Base-by-base conservation (phyloP, 1,284 basidiomycete species). In the Inonotus hispidus region DNA sequence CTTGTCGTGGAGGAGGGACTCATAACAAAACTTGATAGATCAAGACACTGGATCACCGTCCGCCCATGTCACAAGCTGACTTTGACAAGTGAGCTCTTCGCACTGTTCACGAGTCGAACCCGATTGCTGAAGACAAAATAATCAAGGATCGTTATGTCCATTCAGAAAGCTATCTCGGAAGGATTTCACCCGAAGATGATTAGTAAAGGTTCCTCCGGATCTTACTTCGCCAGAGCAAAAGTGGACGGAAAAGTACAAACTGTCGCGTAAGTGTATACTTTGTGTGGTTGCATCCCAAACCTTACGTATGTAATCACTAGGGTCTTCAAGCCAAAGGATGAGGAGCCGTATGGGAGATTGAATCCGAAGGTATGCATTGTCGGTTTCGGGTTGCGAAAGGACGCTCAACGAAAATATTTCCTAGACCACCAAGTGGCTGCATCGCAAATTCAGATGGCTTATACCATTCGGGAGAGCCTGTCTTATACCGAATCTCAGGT, bases 111-210 rank as follows among this genome's bases (percentile, higher is more conserved):
- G 39, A 10, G 13, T 52, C n/a, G 29, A 38, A 11, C 29, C 46
- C 58, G 35, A 39, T 59, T 47, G 32, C 46, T 6, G 25, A 50
- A 58, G 67, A 61, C 63, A 59, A 66, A 58, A 52, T 41, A 58
- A 29, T 65, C 32, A 70, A 91, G 88, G 54, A 69, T 90, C 13
- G 82, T 84, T 11, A 76, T 84, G 66, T 81, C 83, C 45, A 85
- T 93, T 32, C 84, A 81, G 67, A 76, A 73, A 59, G 88, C 90
- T 11, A 91, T 95, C 67, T 65, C 74, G 3, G 85, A 87, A 38
- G 90, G 89, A 14, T 80, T 92, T 52, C 91, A 95, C 67, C 93
- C 93, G 1, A 92, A 92, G 71, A 89, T 95, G 82, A 95, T 94
- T 59, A 74, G 81, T 3, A 93, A 93, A 68, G 92, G 92, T 10